These are phyloP conservation scores for Coemansia sp. DNA, from an alignment of 192 early-diverging fungal species.

Conservation along the genomic window DNA sequence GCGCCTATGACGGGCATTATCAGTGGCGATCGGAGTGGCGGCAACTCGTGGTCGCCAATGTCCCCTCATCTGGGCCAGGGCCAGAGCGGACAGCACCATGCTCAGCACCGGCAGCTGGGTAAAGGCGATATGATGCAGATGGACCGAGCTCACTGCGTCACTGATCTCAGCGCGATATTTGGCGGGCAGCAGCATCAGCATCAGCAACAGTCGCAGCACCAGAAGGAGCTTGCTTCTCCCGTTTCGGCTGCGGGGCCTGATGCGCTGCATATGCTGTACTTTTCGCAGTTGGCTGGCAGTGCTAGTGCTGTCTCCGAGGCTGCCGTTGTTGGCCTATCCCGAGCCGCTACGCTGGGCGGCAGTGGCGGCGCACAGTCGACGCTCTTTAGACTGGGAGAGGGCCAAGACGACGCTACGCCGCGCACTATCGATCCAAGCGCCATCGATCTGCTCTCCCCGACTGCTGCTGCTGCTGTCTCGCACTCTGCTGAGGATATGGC, in stretches of 20 bases:
- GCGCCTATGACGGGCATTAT: not conserved
- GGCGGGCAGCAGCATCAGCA: conserved; percentile 8
- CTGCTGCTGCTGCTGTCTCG: not conserved
- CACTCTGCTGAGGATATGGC: not conserved
- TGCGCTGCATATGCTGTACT: conserved; percentile 54
- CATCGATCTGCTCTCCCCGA: conserved; percentile 29
- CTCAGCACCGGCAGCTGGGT: conserved; percentile 6
- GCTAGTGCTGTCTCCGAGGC: conserved; percentile 22
- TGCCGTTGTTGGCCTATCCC: conserved; percentile 14
- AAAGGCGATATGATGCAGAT: not conserved
- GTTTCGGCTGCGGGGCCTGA: conserved; percentile 10
- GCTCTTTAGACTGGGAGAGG: conserved; percentile 18
- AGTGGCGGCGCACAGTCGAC: conserved; percentile 3
- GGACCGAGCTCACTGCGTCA: not conserved
- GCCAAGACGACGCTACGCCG: conserved; percentile 20
- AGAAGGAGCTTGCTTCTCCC: not conserved
- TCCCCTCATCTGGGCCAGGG: not conserved
- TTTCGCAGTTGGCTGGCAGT: conserved; percentile 48
- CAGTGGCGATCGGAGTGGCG: not conserved
- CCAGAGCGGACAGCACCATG: not conserved
- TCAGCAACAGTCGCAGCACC: not conserved
- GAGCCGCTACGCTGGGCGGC: conserved; percentile 13
- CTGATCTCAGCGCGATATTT: not conserved
- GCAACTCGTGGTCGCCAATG: conserved; percentile 3
- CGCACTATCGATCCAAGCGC: conserved; percentile 54